Base-by-base conservation (phyloP, 2,329 filamentous ascomycete genomes). In the Trichophyton benhamiae region DNA sequence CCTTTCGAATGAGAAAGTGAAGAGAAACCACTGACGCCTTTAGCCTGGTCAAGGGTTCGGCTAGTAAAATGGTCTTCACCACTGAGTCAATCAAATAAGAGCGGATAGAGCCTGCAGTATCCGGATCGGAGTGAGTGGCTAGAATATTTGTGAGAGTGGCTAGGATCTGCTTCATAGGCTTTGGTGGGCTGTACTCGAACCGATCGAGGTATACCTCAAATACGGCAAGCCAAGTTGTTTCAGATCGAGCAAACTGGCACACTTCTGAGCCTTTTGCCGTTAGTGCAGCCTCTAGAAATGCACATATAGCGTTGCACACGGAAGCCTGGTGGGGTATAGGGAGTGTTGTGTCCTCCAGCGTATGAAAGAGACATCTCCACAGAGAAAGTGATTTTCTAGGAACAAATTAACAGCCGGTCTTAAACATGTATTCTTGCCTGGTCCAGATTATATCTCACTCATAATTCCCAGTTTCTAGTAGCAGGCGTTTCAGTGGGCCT, bases 131-230 rank as follows among this genome's bases (percentile, higher is more conserved):
- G 49, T 68, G 66, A 30, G 70, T 72, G 11, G 63, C 68, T 55
- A 75, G 62, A 9, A 74, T 70, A 20, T 67, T 71, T 42, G 69
- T 68, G 61, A 79, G 61, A n/a, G 74, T 74, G 59, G 70, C 67
- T 57, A 79, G 63, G 1, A 79, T 69, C 62, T 77, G 75, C 65
- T 75, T 75, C 67, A 78, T 71, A 22, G 76, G 72, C 66, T 77
- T 79, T 22, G 74, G 71, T 58, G 75, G 76, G 6, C 72, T 69
- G 64, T 75, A 73, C 62, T 76, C 74, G 64, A 74, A 78, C 36
- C 72, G 72, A 61, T 68, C 68, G 59, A 78, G 66, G 52, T 71
- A 75, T 30, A 73, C 67, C 20, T 75, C 69, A 59, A 77, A 77
- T 15, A 75, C 67, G 22, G 71, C 66, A 20, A 72, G 63, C 77